These are phyloP conservation scores for Neurospora discreta DNA, from an alignment of 495 filamentous ascomycete genomes.

Conservation along the genomic window DNA sequence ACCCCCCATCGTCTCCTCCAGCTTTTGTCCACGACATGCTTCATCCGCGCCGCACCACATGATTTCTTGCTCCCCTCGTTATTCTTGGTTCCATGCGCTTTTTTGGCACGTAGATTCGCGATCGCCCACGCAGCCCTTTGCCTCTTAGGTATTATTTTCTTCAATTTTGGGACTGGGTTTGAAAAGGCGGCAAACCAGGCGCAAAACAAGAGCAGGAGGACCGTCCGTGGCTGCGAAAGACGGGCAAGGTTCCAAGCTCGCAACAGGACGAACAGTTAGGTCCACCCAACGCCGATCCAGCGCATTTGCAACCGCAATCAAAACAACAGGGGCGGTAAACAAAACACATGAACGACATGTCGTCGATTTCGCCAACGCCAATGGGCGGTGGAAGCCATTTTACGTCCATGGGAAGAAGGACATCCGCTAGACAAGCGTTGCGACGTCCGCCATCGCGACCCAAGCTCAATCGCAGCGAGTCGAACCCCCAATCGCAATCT, in stretches of 20 bases:
- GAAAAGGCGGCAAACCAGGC: background rate
- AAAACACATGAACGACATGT: conserved; percentile 14
- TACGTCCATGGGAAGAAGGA: conserved; percentile 25
- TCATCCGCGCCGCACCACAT: conserved; percentile 16
- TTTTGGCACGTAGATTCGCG: conserved; percentile 22
- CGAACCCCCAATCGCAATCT: conserved; percentile 18
- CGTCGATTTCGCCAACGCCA: conserved; percentile 28
- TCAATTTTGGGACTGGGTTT: background rate
- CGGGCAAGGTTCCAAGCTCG: background rate
- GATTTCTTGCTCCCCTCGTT: conserved; percentile 13
- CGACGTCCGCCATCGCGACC: conserved; percentile 25
- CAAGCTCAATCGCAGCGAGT: conserved; percentile 25
- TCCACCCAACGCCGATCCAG: background rate
- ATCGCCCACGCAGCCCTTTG: background rate
- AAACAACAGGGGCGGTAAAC: conserved; percentile 2
- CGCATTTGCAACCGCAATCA: conserved; percentile 4
- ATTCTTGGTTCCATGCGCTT: conserved; percentile 16
- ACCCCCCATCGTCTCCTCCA: background rate
- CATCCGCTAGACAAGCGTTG: conserved; percentile 31
- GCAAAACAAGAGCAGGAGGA: background rate
- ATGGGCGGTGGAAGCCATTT: conserved; percentile 23
- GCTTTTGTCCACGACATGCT: conserved; percentile 4
- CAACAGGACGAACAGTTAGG: background rate
- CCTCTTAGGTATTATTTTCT: background rate
- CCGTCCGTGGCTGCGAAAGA: background rate